These are phyloP conservation scores for Fusarium oligoseptatum DNA, from an alignment of 2,329 filamentous ascomycete species.

Conservation along the genomic window DNA sequence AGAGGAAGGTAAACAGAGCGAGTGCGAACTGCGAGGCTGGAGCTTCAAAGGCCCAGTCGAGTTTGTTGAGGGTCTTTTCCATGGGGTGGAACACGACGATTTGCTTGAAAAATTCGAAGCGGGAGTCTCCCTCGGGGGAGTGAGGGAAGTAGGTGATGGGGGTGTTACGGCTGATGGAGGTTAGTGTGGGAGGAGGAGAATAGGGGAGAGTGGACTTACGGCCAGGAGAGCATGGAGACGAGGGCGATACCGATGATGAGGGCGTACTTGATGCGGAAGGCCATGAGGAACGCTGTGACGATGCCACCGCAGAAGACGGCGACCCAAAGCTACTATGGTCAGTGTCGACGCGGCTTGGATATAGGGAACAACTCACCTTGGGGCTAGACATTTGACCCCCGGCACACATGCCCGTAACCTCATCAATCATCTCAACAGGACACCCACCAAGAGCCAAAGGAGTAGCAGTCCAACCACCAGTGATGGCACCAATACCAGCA, in stretches of 20 bases:
- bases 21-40: slow-evolving; percentile 74
- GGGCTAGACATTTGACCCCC: slow-evolving; percentile 81
- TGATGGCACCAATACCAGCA: slow-evolving; percentile 85
- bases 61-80: slow-evolving; percentile 69
- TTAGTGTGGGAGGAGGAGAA: not conserved
- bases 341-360: not conserved
- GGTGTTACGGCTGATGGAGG: slow-evolving; percentile 68
- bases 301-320: slow-evolving; percentile 86
- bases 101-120: slow-evolving; percentile 80
- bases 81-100: slow-evolving; percentile 81
- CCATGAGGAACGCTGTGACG: slow-evolving; percentile 84
- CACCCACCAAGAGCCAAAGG: slow-evolving; percentile 86
- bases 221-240: slow-evolving; percentile 82
- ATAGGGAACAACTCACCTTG: slow-evolving; percentile 54
- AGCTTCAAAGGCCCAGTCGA: slow-evolving; percentile 73
- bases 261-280: slow-evolving; percentile 80
- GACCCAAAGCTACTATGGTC: slow-evolving; percentile 76
- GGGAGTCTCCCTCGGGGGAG: slow-evolving; percentile 71
- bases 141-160: slow-evolving; percentile 80
- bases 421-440: slow-evolving; percentile 64
- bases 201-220: slow-evolving; percentile 59
- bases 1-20: slow-evolving; percentile 82
- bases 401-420: slow-evolving; percentile 62
- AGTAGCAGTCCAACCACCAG: slow-evolving; percentile 73
- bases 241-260: slow-evolving; percentile 80